Conservation (phyloP, 139 green algal genomes). For the Tetratostichococcus sp. region DNA sequence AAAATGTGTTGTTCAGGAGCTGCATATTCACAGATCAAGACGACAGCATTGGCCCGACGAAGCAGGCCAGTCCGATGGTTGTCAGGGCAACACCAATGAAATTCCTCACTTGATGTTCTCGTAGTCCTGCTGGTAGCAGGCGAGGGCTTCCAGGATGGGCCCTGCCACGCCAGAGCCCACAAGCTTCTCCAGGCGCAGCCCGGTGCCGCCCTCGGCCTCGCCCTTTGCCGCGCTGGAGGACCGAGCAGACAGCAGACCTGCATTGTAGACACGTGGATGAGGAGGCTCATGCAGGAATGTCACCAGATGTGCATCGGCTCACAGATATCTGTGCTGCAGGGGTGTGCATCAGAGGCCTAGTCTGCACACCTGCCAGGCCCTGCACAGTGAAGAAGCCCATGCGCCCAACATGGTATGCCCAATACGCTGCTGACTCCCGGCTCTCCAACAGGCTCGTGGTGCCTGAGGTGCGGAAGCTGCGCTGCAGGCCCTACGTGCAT, state of each 20-base stretch:
- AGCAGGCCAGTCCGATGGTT: background rate
- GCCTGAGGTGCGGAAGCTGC: slow-evolving; percentile 13
- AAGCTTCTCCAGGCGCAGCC: background rate
- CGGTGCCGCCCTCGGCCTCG: background rate
- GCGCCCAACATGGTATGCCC: slow-evolving; percentile 67
- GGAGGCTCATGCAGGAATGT: too few species aligned
- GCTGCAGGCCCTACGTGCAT: slow-evolving; percentile 8
- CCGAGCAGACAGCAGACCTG: slow-evolving; percentile 8
- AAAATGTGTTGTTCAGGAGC: background rate
- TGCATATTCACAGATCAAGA: background rate
- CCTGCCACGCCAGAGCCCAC: background rate
- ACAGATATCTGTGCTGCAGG: background rate
- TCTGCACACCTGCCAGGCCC: slow-evolving; percentile 37
- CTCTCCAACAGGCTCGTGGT: slow-evolving; percentile 24
- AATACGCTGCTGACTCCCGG: slow-evolving; percentile 49
- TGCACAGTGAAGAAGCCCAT: slow-evolving; percentile 64
- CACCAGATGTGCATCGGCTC: too few species aligned
- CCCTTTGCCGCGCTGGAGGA: background rate
- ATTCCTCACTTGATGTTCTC: slow-evolving; percentile 25
- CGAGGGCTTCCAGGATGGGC: background rate
- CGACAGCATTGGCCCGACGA: too few species aligned
- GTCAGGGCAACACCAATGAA: background rate
- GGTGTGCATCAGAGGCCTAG: background rate
- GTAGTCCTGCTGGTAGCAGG: slow-evolving; percentile 21
- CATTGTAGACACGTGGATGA: too few species aligned